Conservation (phyloP, 306 rosid species). For the Acmispon strigosus region DNA sequence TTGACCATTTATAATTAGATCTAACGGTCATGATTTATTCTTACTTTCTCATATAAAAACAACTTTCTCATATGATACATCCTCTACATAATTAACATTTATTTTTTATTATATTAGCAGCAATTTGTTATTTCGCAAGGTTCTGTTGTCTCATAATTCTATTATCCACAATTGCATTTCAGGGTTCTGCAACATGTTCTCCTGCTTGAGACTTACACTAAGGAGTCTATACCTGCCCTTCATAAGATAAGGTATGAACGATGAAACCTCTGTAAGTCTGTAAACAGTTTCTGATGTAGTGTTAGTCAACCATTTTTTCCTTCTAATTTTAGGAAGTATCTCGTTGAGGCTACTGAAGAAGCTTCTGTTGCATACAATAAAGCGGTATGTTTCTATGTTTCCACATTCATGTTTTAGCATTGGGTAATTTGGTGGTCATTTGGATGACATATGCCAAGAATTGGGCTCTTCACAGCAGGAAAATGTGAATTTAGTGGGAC, state of each 20-base stretch:
- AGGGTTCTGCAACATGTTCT: conserved; percentile 80
- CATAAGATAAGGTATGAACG: conserved; percentile 66
- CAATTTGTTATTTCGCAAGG: conserved; percentile 7
- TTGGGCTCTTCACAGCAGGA: not conserved
- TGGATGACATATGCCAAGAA: not conserved
- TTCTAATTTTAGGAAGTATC: conserved; percentile 60
- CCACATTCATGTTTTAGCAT: not conserved
- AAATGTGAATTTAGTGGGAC: not conserved
- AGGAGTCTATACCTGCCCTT: conserved; percentile 79
- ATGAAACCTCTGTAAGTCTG: not conserved
- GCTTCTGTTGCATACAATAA: conserved; percentile 77
- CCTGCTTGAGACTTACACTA: conserved; percentile 66
- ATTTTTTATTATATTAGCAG: not conserved
- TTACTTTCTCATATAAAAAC: too few relatives aligned
- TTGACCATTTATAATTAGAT: too few relatives aligned
- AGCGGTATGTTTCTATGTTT: conserved; percentile 55
- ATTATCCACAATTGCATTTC: conserved; percentile 18
- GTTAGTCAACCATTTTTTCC: not conserved
- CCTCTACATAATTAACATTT: not conserved
- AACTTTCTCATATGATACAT: too few relatives aligned
- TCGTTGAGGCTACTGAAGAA: conserved; percentile 84
- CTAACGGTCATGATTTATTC: too few relatives aligned
- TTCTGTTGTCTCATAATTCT: conserved; percentile 12
- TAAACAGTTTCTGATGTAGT: not conserved
- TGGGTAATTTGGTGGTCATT: not conserved